Percentiles rank a stretch among this genome's conserved stretches.
These are phyloP conservation scores for Fusarium heterosporum DNA, from an alignment of 2,329 filamentous ascomycete species.

Conservation along the genomic window DNA sequence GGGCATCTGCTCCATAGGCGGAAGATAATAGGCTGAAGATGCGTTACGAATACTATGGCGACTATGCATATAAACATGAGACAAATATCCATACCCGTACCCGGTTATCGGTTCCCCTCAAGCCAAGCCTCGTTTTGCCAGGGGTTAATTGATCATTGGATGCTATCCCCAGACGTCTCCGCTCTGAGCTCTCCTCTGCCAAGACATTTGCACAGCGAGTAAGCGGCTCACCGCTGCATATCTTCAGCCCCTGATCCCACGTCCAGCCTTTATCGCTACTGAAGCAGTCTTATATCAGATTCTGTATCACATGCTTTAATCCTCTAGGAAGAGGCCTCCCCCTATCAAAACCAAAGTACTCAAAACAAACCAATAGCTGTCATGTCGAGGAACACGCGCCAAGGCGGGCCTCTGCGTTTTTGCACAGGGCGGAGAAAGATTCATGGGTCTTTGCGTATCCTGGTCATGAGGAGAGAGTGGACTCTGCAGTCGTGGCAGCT, in stretches of 20 bases:
- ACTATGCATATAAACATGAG: neutral
- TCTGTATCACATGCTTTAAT: neutral
- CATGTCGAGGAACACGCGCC: slow-evolving; percentile 22
- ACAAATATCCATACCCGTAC: neutral
- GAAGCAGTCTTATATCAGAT: neutral
- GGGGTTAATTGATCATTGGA: slow-evolving; percentile 14
- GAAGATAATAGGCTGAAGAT: neutral
- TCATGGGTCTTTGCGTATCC: slow-evolving; percentile 3
- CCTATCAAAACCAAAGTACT: neutral
- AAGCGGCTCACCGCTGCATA: slow-evolving; percentile 17
- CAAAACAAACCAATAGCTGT: slow-evolving; percentile 5
- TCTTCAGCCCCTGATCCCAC: neutral
- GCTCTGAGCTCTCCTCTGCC: slow-evolving; percentile 4
- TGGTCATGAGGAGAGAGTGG: slow-evolving; percentile 12
- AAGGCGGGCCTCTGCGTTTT: slow-evolving; percentile 18
- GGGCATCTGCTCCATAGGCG: neutral
- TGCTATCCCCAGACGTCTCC: neutral
- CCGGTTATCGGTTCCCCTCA: slow-evolving; percentile 8
- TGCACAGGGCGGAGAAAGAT: neutral
- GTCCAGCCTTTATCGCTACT: neutral
- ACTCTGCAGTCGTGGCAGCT: slow-evolving; percentile 39
- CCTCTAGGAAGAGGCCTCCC: neutral
- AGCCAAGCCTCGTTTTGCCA: slow-evolving; percentile 20
- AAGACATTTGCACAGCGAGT: slow-evolving; percentile 7
- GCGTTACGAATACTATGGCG: slow-evolving; percentile 1